Percentiles rank a stretch among this genome's conserved stretches.
Evolutionary conservation across 2,329 filamentous ascomycete species (phyloP).

Genomic region (Thermoascus crustaceus): DNA sequence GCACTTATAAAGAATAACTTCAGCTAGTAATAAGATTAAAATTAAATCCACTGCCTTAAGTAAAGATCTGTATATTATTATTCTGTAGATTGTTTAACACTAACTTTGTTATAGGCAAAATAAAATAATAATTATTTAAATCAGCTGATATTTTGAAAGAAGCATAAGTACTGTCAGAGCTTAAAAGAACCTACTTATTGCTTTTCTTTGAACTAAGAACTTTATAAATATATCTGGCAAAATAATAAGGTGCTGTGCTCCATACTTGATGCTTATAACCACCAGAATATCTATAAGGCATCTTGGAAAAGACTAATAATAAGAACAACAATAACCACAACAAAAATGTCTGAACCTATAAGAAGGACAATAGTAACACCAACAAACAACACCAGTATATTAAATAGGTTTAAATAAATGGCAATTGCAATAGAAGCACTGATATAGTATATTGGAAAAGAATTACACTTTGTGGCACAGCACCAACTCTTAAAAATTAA

Average conservation of each 20-base stretch:
- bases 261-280: no score
- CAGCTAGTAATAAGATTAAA: neutral
- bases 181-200: neutral
- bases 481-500: no score
- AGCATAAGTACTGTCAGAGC: neutral
- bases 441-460: no score
- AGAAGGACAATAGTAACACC: no score
- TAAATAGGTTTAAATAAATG: no score
- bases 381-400: no score
- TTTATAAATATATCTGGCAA: neutral
- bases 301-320: no score
- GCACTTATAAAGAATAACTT: neutral
- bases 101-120: neutral
- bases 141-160: neutral
- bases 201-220: neutral
- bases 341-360: no score
- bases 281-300: no score
- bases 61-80: neutral
- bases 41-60: neutral
- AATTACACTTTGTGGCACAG: no score
- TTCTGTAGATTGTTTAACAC: neutral
- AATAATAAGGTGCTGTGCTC: neutral
- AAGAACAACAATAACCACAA: no score
- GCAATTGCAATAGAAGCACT: no score
- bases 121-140: neutral